Base-by-base conservation (phyloP, 163 green algal species). In the Chlamydomonas reinhardtii region DNA sequence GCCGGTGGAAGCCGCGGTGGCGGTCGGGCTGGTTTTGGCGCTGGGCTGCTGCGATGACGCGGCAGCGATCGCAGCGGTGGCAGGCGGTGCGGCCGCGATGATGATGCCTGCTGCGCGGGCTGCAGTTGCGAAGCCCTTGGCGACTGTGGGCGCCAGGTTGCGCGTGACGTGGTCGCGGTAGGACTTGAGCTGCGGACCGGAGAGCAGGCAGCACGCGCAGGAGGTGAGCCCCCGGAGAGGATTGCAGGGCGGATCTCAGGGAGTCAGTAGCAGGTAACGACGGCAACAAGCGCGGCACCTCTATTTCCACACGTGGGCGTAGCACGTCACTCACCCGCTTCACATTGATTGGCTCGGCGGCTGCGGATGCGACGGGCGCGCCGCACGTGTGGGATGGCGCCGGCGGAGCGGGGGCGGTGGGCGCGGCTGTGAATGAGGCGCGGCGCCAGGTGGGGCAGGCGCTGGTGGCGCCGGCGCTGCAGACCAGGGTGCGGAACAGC, bases 141-240 rank as follows among this genome's bases (percentile, higher is more conserved):
- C 77, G 8, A 84, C 77, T 9, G 66, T 76, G 29, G 77, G 77
- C n/a, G 77, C 77, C 20, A 76, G 19, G 43, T 84, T 84, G 20
- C 77, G 77, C 0, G 66, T 76, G 22, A 84, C 77, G 22, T 84
- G 76, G 77, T 84, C 77, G 15, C 77, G 52, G 27, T 78, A 85
- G 4, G 29, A 31, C 61, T 69, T 75, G 9, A 84, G 64, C 76
- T 84, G 76, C 29, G 65, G 24, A 6, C 25, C 2, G 32, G 29
- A 32, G 15, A 14, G 29, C 6, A 56, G 74, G 19, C 32, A 31
- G n/a, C n/a, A n/a, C n/a, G n/a, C n/a, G n/a, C n/a, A n/a, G n/a
- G n/a, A n/a, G 54, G 54, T 12, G 24, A 24, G 25, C 9, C 27
- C 22, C 24, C 1, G 22, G 61, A 6, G 1, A 25, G n/a, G n/a